Evolutionary conservation across 495 filamentous ascomycete species (phyloP).

Genomic region (Neurospora sp.): DNA sequence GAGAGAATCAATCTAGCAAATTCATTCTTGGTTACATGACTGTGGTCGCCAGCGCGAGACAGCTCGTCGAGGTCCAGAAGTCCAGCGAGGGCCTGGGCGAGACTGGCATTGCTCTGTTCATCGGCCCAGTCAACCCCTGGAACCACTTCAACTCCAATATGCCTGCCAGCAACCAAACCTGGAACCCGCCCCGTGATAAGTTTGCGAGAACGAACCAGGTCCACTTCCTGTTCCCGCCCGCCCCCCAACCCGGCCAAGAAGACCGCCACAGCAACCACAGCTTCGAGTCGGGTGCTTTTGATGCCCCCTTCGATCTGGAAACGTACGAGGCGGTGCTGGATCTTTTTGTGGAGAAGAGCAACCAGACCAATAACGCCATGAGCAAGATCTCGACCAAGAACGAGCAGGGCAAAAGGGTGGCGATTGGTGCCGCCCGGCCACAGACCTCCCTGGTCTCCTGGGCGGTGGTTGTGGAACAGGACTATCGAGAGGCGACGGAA

Average conservation of each 20-base stretch:
- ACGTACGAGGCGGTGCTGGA: conserved; percentile 47
- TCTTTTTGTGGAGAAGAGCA: conserved; percentile 39
- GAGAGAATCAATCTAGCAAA: conserved; percentile 46
- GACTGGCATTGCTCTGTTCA: conserved; percentile 55
- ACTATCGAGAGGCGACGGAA: conserved; percentile 59
- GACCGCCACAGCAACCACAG: conserved; percentile 41
- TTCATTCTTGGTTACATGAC: conserved; percentile 71
- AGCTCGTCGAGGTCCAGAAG: conserved; percentile 46
- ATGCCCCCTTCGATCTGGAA: conserved; percentile 45
- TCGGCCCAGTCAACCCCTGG: conserved; percentile 52
- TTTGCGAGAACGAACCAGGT: conserved; percentile 28
- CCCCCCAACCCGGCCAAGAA: conserved; percentile 17
- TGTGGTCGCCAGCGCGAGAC: conserved; percentile 51
- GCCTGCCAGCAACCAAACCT: conserved; percentile 27
- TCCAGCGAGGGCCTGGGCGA: conserved; percentile 58
- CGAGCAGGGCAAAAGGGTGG: conserved; percentile 53
- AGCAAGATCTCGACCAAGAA: conserved; percentile 57
- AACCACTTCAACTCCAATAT: conserved; percentile 48
- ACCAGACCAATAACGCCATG: conserved; percentile 47
- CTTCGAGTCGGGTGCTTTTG: conserved; percentile 27
- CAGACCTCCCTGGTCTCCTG: conserved; percentile 59
- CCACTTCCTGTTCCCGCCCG: conserved; percentile 39
- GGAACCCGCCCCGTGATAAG: conserved; percentile 17
- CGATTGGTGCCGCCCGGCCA: conserved; percentile 62
- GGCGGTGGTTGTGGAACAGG: conserved; percentile 73